Base-by-base conservation (phyloP, 2,329 filamentous ascomycete species). In the Simplicillium aogashimaense region DNA sequence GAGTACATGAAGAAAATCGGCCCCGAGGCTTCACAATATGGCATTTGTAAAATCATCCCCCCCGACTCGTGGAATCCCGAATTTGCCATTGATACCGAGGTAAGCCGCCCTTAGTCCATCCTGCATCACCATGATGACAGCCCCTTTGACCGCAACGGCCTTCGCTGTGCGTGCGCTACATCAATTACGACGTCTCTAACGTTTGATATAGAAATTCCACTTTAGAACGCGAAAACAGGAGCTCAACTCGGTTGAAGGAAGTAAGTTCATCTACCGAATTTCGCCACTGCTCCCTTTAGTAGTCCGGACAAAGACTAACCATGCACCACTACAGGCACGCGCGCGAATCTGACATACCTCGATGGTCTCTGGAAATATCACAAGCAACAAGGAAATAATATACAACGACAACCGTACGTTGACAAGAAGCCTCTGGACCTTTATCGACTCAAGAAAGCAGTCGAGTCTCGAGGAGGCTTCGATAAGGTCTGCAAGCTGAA, bases 1-100 rank as follows among this genome's bases (percentile, higher is more conserved):
- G 84, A 85, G 52, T 98, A 95, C 56, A 89, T 98, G 52, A 81
- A 81, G 57, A 95, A 90, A 62, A 95, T 98, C 50, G 72, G 81
- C 1, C 81, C 86, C 1, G 88, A 95, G 58, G 92, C 86, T 17
- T 77, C 74, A 49, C 79, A 89, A 53, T 97, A 85, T 62, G 92
- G 92, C 38, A 85, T 98, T 40, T 89, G 88, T 73, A 95, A 95
- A 63, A 86, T 98, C 46, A 85, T 98, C 42, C 92, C 92, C 5
- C 92, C 92, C 1, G 86, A 92, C 47, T 80, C 74, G 29, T 98
- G 92, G 92, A 90, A 94, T 54, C 92, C 92, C 7, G 74, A 87
- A 13, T 97, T 98, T 60, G 89, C 89, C 34, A 94, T 98, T 55
- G 88, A 98, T 57, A 97, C 90, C 16, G 88, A 95, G 79, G 90